These are phyloP conservation scores for Phoma herbarum DNA, from an alignment of 2,329 filamentous ascomycete genomes.

Conservation along the genomic window DNA sequence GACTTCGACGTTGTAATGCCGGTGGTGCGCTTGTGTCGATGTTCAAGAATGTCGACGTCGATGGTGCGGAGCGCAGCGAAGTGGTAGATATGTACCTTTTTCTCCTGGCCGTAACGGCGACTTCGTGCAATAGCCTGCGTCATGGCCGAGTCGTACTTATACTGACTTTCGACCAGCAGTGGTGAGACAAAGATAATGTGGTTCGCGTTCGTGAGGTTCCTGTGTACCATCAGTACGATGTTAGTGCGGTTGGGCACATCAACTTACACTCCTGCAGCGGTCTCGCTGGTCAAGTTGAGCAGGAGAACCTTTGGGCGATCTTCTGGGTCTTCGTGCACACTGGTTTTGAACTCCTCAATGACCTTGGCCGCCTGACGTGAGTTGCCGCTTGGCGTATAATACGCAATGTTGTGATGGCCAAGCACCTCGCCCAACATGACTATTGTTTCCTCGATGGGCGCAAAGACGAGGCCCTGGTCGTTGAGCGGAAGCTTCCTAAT, in stretches of 20 bases:
- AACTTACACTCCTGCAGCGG: slow-evolving; percentile 67
- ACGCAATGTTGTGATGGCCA: slow-evolving; percentile 26
- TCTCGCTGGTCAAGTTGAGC: slow-evolving; percentile 64
- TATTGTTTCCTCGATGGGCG: slow-evolving; percentile 33
- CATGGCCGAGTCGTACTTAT: slow-evolving; percentile 67
- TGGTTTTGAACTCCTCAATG: slow-evolving; percentile 44
- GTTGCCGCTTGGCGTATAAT: slow-evolving; percentile 27
- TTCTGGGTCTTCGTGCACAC: slow-evolving; percentile 21
- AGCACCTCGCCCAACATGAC: slow-evolving; percentile 31
- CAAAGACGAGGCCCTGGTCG: slow-evolving; percentile 43
- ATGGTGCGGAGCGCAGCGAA: slow-evolving; percentile 81
- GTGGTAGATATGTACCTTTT: slow-evolving; percentile 68
- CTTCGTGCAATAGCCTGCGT: slow-evolving; percentile 70
- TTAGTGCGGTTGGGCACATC: not conserved
- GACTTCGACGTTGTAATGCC: slow-evolving; percentile 24
- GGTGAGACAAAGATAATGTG: slow-evolving; percentile 71
- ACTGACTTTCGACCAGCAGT: slow-evolving; percentile 59
- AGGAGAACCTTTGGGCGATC: slow-evolving; percentile 61
- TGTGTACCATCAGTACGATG: slow-evolving; percentile 33
- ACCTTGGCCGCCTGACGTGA: slow-evolving; percentile 22
- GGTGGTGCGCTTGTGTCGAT: slow-evolving; percentile 50
- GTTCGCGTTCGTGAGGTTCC: slow-evolving; percentile 70
- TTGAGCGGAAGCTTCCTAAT: slow-evolving; percentile 54
- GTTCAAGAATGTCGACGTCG: slow-evolving; percentile 59
- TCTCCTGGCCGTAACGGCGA: slow-evolving; percentile 66